These are phyloP conservation scores for Elaphomyces granulatus DNA, from an alignment of 495 filamentous ascomycete genomes.

Conservation along the genomic window DNA sequence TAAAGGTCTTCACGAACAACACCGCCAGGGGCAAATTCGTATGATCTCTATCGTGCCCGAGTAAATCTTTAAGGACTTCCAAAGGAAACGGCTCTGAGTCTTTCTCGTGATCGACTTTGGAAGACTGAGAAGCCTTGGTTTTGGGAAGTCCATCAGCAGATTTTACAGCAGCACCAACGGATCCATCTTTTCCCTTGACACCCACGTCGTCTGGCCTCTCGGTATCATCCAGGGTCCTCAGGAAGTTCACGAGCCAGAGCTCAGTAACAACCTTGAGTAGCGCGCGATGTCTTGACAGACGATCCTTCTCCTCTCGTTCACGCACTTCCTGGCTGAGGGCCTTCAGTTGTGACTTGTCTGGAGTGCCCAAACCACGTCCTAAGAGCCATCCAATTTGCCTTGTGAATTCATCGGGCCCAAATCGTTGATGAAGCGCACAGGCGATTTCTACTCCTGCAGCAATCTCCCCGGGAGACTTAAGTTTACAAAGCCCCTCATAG, in stretches of 20 bases:
- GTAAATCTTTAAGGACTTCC: constrained; percentile 89
- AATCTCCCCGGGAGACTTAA: constrained; percentile 82
- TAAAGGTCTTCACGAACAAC: constrained; percentile 88
- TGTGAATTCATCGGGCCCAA: constrained; percentile 83
- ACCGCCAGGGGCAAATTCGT: constrained; percentile 81
- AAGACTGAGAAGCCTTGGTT: constrained; percentile 16
- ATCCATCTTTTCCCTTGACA: constrained; percentile 48
- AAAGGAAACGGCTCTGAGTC: constrained; percentile 76
- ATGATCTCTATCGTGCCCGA: constrained; percentile 88
- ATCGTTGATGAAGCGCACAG: constrained; percentile 90
- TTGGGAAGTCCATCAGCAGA: constrained; percentile 41
- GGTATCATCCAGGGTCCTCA: constrained; percentile 82
- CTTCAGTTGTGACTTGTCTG: constrained; percentile 77
- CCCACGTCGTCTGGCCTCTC: constrained; percentile 70
- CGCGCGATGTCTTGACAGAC: constrained; percentile 69
- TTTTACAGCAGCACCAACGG: constrained; percentile 31
- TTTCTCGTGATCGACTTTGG: constrained; percentile 28
- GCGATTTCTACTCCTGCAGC: constrained; percentile 84
- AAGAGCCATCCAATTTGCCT: constrained; percentile 84
- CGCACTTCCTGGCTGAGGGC: constrained; percentile 60
- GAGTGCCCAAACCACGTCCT: constrained; percentile 81
- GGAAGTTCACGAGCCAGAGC: constrained; percentile 82
- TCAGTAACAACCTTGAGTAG: constrained; percentile 86
- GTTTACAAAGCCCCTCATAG: constrained; percentile 84
- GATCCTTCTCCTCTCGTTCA: constrained; percentile 93